phyloP scores from a whole-genome alignment of 805 yeast genomes.

The Cyberlindnera suaveolens region DNA sequence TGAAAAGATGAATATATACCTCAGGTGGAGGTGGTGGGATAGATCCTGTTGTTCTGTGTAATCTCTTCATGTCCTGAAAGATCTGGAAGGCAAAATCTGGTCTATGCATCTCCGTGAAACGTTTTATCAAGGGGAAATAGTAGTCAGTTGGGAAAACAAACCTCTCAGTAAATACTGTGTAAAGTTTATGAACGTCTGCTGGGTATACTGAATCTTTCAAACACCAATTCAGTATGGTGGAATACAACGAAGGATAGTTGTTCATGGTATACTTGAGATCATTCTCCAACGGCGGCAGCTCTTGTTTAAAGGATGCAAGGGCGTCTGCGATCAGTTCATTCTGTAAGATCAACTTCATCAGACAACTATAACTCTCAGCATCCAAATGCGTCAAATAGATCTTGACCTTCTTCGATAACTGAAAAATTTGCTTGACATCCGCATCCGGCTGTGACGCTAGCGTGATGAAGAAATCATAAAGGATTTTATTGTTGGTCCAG shows the following conservation, averaged over 20 bases:
- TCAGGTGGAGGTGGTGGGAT: slow-evolving; percentile 45
- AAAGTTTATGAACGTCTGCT: slow-evolving; percentile 49
- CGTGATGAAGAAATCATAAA: slow-evolving; percentile 25
- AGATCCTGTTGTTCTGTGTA: slow-evolving; percentile 45
- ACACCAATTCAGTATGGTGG: slow-evolving; percentile 40
- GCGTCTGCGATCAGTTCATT: slow-evolving; percentile 34
- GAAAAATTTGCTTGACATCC: slow-evolving; percentile 23
- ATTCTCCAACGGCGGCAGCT: slow-evolving; percentile 28
- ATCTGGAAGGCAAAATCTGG: slow-evolving; percentile 58
- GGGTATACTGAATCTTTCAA: slow-evolving; percentile 30
- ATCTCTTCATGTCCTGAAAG: slow-evolving; percentile 52
- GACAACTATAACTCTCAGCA: slow-evolving; percentile 31
- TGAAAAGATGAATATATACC: slow-evolving; percentile 54
- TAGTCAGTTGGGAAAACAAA: slow-evolving; percentile 53
- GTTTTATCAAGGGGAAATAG: slow-evolving; percentile 52
- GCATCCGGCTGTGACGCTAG: slow-evolving; percentile 23
- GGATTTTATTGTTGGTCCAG: slow-evolving; percentile 30
- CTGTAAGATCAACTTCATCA: slow-evolving; percentile 31
- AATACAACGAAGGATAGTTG: slow-evolving; percentile 31
- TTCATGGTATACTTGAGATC: slow-evolving; percentile 13
- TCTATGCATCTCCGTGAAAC: slow-evolving; percentile 45
- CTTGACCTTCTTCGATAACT: slow-evolving; percentile 36
- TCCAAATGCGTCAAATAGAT: slow-evolving; percentile 33
- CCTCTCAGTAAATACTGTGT: slow-evolving; percentile 47
- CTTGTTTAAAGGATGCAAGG: slow-evolving; percentile 35